Base-by-base conservation (phyloP, 257 asterid genomes). In the Ilex aquifolium region DNA sequence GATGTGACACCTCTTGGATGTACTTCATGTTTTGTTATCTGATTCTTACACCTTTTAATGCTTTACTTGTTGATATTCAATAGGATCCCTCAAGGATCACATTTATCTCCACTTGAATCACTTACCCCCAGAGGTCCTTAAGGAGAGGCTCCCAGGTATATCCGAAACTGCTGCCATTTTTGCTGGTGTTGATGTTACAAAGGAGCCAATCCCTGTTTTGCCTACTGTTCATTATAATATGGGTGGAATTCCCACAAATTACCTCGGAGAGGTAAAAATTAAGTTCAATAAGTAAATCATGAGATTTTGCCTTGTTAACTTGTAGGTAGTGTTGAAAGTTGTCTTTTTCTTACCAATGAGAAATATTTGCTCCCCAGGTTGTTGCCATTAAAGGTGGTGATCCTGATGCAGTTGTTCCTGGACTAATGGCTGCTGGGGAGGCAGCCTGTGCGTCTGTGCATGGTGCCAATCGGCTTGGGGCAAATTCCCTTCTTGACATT, bases 391-490 rank as follows among this genome's bases (percentile, higher is more conserved):
- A 79, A 77, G 95, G 83, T 51, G 75, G 78, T 61, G 66, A 92
- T 77, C 87, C 95, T 44, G 99, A 92, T 74, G 60, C 82, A 56
- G 77, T 86, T 60, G 51, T 89, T 67, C 96, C 97, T 56, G 99
- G 99, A 39, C 82, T 92, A 48, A 83, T 87, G 80, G 99, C 99
- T 79, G 97, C 97, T 73, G 99, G 99, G 55, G 99, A 92, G 77
- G 97, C 99, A 66, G 95, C 99, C 54, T 89, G 99, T 72, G 99
- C 97, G 61, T 92, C 99, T 29, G 99, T 92, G 69, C 99, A 92
- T 32, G 99, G 99, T 14, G 97, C 99, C 77, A 92, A 92, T 76
- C 83, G 97, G 62, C 99, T 92, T 63, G 99, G 99, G 72, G 97
- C 99, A 60, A 92, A 92, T 80, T 92, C 99, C 59, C 99, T 92